These are phyloP conservation scores for Corymbia citriodora DNA, from an alignment of 441 rosid species.

Conservation along the genomic window DNA sequence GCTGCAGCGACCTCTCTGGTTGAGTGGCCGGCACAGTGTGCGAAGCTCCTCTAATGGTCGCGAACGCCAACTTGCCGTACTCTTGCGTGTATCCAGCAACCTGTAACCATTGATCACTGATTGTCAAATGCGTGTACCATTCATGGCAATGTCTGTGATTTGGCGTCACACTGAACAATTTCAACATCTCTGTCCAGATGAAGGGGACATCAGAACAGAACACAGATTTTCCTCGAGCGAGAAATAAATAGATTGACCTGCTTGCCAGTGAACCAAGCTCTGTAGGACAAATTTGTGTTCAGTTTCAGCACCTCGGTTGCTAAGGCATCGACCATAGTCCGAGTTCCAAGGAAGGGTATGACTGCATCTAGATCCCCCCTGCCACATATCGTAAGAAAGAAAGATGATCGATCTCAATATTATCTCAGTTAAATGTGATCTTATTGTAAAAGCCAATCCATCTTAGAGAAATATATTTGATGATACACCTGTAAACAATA, in stretches of 20 bases:
- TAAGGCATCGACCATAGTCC: constrained; percentile 21
- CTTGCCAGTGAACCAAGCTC: constrained; percentile 35
- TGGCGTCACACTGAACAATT: neutral
- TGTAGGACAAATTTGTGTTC: constrained; percentile 29
- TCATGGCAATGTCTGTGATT: neutral
- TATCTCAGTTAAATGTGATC: neutral
- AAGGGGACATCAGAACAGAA: neutral
- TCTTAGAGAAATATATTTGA: neutral
- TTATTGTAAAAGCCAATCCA: neutral
- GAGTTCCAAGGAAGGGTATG: constrained; percentile 34
- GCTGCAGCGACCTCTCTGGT: constrained; percentile 37
- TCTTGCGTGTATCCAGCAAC: constrained; percentile 60
- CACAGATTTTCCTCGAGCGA: neutral
- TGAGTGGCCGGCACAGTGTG: constrained; percentile 47
- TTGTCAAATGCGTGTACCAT: neutral
- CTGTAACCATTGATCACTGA: constrained; percentile 6
- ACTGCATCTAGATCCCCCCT: constrained; percentile 54
- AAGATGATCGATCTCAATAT: neutral
- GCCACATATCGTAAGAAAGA: neutral
- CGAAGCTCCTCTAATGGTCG: constrained; percentile 54
- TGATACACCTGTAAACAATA: constrained; percentile 37
- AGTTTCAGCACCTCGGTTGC: constrained; percentile 27
- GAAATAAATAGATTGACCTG: constrained; percentile 17
- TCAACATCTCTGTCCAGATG: neutral
- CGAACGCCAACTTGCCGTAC: constrained; percentile 37